Evolutionary conservation across 1,284 basidiomycete genomes (phyloP).

Genomic region (Golubevia pallescens): DNA sequence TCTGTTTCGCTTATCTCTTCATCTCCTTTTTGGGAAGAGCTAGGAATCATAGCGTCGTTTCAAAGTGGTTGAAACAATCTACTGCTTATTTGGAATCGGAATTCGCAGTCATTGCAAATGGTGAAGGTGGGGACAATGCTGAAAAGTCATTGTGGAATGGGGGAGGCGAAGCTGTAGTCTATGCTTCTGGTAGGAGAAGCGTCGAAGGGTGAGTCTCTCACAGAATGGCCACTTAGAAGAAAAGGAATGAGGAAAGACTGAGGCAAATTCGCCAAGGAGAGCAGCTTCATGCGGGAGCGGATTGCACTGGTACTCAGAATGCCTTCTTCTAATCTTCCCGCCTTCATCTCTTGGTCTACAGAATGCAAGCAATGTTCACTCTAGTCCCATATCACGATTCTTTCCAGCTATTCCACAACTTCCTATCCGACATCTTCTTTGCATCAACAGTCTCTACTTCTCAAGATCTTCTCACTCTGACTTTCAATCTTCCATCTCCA

Average conservation of each 20-base stretch:
- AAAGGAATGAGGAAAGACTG: background rate
- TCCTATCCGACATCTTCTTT: constrained; percentile 27
- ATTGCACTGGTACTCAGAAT: too few relatives aligned
- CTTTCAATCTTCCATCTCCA: constrained; percentile 38
- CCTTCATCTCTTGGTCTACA: background rate
- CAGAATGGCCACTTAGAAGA: too few relatives aligned
- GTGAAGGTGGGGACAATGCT: constrained; percentile 11
- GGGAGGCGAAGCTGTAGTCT: constrained; percentile 45
- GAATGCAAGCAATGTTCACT: constrained; percentile 39
- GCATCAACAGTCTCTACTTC: constrained; percentile 28
- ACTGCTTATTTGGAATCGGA: constrained; percentile 30
- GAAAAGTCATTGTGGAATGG: constrained; percentile 53
- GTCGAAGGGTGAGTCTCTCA: constrained; percentile 25
- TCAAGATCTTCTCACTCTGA: constrained; percentile 40
- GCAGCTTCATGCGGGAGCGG: too few relatives aligned
- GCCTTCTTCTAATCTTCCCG: background rate
- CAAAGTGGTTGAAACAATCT: constrained; percentile 24
- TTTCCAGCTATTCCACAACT: constrained; percentile 22
- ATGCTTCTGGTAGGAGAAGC: constrained; percentile 51
- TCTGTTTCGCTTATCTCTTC: constrained; percentile 34
- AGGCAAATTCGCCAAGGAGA: too few relatives aligned
- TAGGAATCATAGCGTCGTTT: constrained; percentile 32
- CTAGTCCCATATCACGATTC: constrained; percentile 50
- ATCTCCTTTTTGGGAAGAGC: constrained; percentile 37
- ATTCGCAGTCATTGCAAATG: constrained; percentile 33